A percentile compares a stretch with the other conserved stretches of the same genome.
phyloP scores from a whole-genome alignment of 306 rosid genomes.

The Cercis canadensis region DNA sequence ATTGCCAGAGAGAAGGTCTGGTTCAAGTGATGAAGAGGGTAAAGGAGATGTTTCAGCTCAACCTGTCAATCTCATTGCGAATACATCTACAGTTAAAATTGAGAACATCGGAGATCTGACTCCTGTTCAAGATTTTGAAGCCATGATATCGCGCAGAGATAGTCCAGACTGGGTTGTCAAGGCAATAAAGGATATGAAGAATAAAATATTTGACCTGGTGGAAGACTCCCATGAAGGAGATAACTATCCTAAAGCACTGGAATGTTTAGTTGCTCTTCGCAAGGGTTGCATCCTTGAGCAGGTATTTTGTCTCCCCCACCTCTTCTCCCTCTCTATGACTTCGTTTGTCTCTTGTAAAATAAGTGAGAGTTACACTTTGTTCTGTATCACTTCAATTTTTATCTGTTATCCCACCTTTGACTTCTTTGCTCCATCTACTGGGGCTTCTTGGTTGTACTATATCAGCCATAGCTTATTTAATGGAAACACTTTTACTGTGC shows the following conservation, averaged over 20 bases:
- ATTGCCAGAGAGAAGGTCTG: conserved; percentile 49
- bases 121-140: conserved; percentile 84
- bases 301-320: conserved; percentile 55
- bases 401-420: neutral
- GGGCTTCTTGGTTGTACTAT: conserved; percentile 23
- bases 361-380: too few species aligned
- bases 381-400: conserved; percentile 8
- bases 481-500: conserved; percentile 16
- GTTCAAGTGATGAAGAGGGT: conserved; percentile 46
- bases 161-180: conserved; percentile 72
- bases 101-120: conserved; percentile 69
- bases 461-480: conserved; percentile 18
- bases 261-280: conserved; percentile 72
- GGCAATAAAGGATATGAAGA: conserved; percentile 72
- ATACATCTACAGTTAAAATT: conserved; percentile 48
- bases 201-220: conserved; percentile 65
- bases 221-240: conserved; percentile 77
- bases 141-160: conserved; percentile 77
- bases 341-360: too few species aligned
- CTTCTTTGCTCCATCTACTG: conserved; percentile 22
- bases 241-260: conserved; percentile 66
- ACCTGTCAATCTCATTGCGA: conserved; percentile 40
- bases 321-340: conserved; percentile 13
- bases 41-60: conserved; percentile 47
- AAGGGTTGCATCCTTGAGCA: conserved; percentile 87